These are phyloP conservation scores for Bonia amplexicaulis DNA, from an alignment of 176 grass and related monocot species.

Conservation along the genomic window DNA sequence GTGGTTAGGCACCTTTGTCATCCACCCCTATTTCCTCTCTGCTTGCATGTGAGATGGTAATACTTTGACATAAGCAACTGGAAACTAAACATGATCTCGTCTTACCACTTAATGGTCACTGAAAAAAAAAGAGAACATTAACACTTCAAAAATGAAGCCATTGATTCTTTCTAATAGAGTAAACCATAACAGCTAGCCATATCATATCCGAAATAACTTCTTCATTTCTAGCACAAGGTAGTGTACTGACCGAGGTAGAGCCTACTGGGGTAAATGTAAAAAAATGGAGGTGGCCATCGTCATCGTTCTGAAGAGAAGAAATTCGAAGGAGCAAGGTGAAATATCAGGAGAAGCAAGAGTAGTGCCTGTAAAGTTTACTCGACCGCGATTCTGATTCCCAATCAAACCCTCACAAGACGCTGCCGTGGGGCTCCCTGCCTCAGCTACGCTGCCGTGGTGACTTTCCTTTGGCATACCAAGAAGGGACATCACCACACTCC, in stretches of 20 bases:
- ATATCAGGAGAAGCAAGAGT: neutral
- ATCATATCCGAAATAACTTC: neutral
- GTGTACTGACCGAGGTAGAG: neutral
- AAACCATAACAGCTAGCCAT: neutral
- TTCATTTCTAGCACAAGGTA: neutral
- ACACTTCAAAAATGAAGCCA: neutral
- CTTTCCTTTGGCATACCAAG: constrained; percentile 34
- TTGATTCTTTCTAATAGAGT: neutral
- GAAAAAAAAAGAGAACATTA: neutral
- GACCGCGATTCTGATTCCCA: neutral
- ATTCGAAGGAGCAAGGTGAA: neutral
- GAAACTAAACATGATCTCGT: neutral
- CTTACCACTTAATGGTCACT: neutral
- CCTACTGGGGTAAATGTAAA: neutral
- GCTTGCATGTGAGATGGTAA: neutral
- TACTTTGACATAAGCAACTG: neutral
- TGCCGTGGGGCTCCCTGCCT: neutral
- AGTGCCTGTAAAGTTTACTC: neutral
- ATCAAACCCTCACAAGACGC: neutral
- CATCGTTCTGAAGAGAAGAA: neutral
- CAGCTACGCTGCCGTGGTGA: neutral
- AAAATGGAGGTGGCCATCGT: neutral
- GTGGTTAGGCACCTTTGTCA: constrained; percentile 9
- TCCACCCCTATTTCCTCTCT: neutral
- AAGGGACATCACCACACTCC: constrained; percentile 20